These are phyloP conservation scores for Parmelia sp. DNA, from an alignment of 495 filamentous ascomycete genomes.

Conservation along the genomic window DNA sequence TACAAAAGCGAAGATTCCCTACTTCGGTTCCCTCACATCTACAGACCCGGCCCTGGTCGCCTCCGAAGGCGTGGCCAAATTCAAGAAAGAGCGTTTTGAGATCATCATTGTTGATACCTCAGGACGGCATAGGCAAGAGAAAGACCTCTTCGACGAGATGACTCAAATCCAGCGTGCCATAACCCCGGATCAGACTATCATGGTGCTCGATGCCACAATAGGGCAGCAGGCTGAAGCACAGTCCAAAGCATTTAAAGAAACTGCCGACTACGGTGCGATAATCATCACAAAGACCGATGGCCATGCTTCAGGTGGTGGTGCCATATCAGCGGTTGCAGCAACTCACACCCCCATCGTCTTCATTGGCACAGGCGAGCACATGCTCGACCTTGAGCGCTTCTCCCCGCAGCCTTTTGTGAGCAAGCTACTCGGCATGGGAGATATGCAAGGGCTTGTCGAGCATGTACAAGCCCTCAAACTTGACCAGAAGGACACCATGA, in stretches of 20 bases:
- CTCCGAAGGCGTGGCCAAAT: constrained; percentile 91
- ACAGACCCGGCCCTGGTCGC: constrained; percentile 93
- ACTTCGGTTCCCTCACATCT: constrained; percentile 92
- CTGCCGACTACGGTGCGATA: constrained; percentile 95
- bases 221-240: constrained; percentile 94
- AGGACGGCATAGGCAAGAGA: constrained; percentile 88
- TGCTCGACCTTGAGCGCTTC: constrained; percentile 91
- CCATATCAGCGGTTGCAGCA: constrained; percentile 96
- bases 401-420: constrained; percentile 82
- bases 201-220: constrained; percentile 94
- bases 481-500: constrained; percentile 97
- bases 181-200: constrained; percentile 92
- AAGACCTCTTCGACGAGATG: constrained; percentile 96
- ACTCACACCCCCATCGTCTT: constrained; percentile 97
- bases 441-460: constrained; percentile 91
- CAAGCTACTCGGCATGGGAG: constrained; percentile 94
- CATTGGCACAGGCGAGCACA: constrained; percentile 94
- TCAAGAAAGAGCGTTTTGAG: constrained; percentile 98
- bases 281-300: constrained; percentile 99
- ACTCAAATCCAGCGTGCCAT: constrained; percentile 91
- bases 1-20: constrained; percentile 97
- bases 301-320: constrained; percentile 88
- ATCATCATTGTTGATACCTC: constrained; percentile 98
- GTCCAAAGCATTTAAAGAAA: constrained; percentile 93
- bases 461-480: constrained; percentile 96